Evolutionary conservation across 108 stramenopile genomes (phyloP).

Genomic region (Stephanodiscus triporus): DNA sequence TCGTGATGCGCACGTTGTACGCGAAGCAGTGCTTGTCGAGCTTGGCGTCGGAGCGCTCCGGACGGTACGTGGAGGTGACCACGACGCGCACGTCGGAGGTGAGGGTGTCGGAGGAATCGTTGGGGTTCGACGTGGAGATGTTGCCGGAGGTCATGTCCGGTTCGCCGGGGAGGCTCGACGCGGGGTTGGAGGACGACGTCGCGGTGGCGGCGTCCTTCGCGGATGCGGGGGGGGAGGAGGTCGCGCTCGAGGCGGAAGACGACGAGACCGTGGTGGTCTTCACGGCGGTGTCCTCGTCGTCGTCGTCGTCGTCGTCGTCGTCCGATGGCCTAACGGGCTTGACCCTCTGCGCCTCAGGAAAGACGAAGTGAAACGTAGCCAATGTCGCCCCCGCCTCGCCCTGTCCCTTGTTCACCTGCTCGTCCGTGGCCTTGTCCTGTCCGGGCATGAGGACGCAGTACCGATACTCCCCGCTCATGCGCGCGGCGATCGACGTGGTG

Average conservation of each 20-base stretch:
- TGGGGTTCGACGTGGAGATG: conserved; percentile 50
- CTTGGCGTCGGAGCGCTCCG: conserved; percentile 82
- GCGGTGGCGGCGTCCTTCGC: conserved; percentile 26
- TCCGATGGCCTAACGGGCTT: conserved; percentile 68
- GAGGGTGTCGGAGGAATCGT: conserved; percentile 70
- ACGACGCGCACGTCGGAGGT: conserved; percentile 80
- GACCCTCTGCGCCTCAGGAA: conserved; percentile 88
- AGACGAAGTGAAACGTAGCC: conserved; percentile 84
- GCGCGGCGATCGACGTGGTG: conserved; percentile 83
- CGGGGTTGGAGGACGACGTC: conserved; percentile 36
- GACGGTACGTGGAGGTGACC: conserved; percentile 85
- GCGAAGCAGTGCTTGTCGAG: conserved; percentile 91
- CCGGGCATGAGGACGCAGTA: conserved; percentile 68
- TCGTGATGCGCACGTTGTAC: conserved; percentile 95
- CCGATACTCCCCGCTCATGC: conserved; percentile 66
- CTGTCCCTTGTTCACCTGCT: conserved; percentile 69
- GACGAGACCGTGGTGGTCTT: conserved; percentile 27
- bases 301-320: conserved; percentile 82
- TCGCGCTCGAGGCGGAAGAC: conserved; percentile 27
- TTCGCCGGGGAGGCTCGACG: conserved; percentile 80
- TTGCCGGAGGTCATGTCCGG: conserved; percentile 84
- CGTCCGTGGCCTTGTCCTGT: conserved; percentile 73
- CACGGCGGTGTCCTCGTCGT: conserved; percentile 59
- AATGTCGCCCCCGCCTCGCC: conserved; percentile 77
- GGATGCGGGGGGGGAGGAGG: conserved; percentile 28